phyloP scores from a whole-genome alignment of 257 asterid genomes.

The Penstemon barbatus region DNA sequence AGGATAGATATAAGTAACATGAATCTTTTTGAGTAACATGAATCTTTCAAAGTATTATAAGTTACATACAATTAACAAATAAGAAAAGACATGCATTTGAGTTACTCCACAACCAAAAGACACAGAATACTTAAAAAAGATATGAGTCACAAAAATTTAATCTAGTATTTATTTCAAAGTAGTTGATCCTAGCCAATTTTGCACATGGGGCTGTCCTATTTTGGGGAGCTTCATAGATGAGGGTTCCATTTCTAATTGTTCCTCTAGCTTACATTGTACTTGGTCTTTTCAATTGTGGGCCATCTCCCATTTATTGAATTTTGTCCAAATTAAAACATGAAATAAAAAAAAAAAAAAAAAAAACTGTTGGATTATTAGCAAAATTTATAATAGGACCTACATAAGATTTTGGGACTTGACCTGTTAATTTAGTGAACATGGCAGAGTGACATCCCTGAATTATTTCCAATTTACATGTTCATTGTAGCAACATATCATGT shows the following conservation, averaged over 20 bases:
- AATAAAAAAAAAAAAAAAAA: background rate
- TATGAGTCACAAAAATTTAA: conserved; percentile 16
- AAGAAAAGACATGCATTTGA: too few relatives aligned
- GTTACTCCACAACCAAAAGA: too few relatives aligned
- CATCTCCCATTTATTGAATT: conserved; percentile 25
- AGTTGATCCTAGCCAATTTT: conserved; percentile 21
- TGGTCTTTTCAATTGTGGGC: conserved; percentile 48
- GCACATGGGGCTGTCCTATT: conserved; percentile 36
- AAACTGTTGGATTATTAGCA: background rate
- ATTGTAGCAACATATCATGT: conserved; percentile 41
- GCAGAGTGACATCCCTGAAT: conserved; percentile 26
- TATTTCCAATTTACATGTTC: conserved; percentile 5
- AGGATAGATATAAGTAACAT: too few relatives aligned
- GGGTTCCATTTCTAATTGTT: conserved; percentile 25
- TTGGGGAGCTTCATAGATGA: conserved; percentile 19
- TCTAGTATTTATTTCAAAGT: conserved; percentile 7
- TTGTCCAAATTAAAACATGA: conserved; percentile 10
- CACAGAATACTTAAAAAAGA: background rate
- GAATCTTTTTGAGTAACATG: too few relatives aligned
- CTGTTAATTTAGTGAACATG: conserved; percentile 34
- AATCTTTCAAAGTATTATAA: too few relatives aligned
- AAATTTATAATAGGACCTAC: conserved; percentile 9
- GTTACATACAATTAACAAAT: too few relatives aligned
- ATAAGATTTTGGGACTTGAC: conserved; percentile 22
- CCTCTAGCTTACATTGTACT: conserved; percentile 36